Base-by-base conservation (phyloP, 352 stramenopile species). In the Aphanomyces cochlioides region DNA sequence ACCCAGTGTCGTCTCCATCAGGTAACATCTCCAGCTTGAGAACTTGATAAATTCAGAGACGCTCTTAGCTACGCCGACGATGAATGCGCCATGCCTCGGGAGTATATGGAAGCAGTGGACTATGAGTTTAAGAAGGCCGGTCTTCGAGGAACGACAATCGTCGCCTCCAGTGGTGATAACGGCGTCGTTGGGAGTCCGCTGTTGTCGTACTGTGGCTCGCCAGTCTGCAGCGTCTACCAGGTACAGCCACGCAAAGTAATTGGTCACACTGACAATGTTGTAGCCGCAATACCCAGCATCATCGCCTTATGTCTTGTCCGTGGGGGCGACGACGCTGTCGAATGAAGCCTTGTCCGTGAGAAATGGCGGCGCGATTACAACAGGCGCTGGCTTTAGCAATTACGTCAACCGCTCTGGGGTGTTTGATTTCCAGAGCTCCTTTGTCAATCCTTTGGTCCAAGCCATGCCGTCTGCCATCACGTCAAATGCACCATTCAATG, bases 71-170 rank as follows among this genome's bases (percentile, higher is more conserved):
- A 93, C 76, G 88, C 85, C 12, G 85, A 93, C 71, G 85, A 93
- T 54, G 85, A 93, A 72, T 90, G 83, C 69, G 84, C 81, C 34
- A 68, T 91, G 13, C 82, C 85, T 0, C 36, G 41, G 4, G 74
- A 66, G 10, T 93, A 93, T 69, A 79, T 80, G 0, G 72, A 76
- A 37, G 80, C 83, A 1, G 80, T 93, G 15, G 89, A 91, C 68
- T 73, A 76, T 3, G 85, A 93, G 63, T 78, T 93, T 50, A 89
- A 87, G 77, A 93, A 93, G 64, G 80, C 82, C 3, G 85, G 83
- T 6, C 69, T 88, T 43, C 77, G 79, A 21, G 85, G 85, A 34
- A 84, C 87, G 57, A 84, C 85, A 10, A 74, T 92, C 39, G 38
- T 92, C 34, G 83, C 89, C 38, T 89, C 85, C 5, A 82, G 83